Base-by-base conservation (phyloP, 495 filamentous ascomycete genomes). In the Symbiotaphrina buchneri region DNA sequence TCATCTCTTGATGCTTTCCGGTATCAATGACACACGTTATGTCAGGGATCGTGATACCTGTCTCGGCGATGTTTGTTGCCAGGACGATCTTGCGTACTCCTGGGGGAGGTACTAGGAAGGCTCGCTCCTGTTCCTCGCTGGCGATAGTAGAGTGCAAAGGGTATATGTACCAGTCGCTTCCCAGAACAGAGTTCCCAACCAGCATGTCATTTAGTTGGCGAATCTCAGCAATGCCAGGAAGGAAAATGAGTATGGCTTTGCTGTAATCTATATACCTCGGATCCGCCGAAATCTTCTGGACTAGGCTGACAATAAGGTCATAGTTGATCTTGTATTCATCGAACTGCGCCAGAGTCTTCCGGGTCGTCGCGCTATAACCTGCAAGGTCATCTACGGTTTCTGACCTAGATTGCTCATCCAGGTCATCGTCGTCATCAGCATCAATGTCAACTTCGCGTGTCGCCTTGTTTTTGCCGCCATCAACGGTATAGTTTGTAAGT, bases 1-100 rank as follows among this genome's bases (percentile, higher is more conserved):
- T 50, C 87, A 97, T 95, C 44, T 91, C 87, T 38, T 85, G n/a
- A n/a, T 94, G 85, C 47, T 87, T 93, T 15, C 65, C 65, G n/a
- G 53, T 48, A 35, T 71, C 65, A 18, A 71, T 46, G 13, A 71
- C 63, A 36, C 55, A 61, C 32, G 53, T 51, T 18, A 71, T 59
- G 35, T 70, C 65, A 7, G 64, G 56, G 23, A 71, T 58, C 2
- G 65, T 71, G 15, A 71, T 41, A 3, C 64, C 68, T 0, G 65
- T 67, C 39, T 71, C 65, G 2, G 66, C 65, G 31, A 71, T 60
- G 38, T 71, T 65, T 0, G 65, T 71, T 6, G 66, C 49, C 6
- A 71, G 45, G 23, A 71, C 57, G 18, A 71, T 52, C 37, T 65
- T 59, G 33, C 82, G 61, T 24, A 66, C 59, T 5, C 80, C 85